Percentiles rank a stretch among this genome's conserved stretches.
These are phyloP conservation scores for Suhomyces vadensis DNA, from an alignment of 805 yeast species.

Conservation along the genomic window DNA sequence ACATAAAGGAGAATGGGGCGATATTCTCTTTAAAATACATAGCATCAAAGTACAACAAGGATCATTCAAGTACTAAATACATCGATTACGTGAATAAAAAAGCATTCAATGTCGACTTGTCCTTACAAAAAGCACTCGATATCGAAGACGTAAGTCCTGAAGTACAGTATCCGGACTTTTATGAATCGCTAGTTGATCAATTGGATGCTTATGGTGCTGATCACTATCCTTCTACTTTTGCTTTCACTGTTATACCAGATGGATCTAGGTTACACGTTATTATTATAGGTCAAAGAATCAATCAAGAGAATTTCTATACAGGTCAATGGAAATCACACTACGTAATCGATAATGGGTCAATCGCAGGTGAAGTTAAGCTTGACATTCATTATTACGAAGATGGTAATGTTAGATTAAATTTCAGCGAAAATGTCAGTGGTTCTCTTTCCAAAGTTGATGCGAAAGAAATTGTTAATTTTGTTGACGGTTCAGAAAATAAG, in stretches of 20 bases:
- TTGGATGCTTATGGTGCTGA: conserved; percentile 56
- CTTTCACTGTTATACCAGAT: conserved; percentile 44
- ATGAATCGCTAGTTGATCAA: conserved; percentile 26
- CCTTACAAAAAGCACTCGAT: conserved; percentile 49
- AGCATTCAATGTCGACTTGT: conserved; percentile 61
- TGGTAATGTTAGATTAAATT: conserved; percentile 83
- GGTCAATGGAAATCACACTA: conserved; percentile 85
- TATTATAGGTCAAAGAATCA: conserved; percentile 69
- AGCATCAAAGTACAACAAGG: conserved; percentile 36
- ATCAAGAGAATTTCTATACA: conserved; percentile 79
- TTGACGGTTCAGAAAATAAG: conserved; percentile 56
- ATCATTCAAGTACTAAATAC: conserved; percentile 41
- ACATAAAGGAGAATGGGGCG: conserved; percentile 29
- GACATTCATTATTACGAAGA: conserved; percentile 94
- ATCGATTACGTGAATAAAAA: conserved; percentile 51
- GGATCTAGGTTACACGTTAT: conserved; percentile 46
- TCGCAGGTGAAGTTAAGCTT: conserved; percentile 58
- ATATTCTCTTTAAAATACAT: conserved; percentile 32
- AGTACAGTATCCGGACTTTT: conserved; percentile 28
- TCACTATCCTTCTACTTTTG: conserved; percentile 63
- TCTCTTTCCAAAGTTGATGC: conserved; percentile 28
- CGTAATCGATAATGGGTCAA: conserved; percentile 32
- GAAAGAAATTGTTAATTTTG: conserved; percentile 42
- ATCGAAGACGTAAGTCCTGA: conserved; percentile 43
- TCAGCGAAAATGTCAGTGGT: conserved; percentile 32